Conservation (phyloP, 352 stramenopile species). For the Globisporangium mamillatum region DNA sequence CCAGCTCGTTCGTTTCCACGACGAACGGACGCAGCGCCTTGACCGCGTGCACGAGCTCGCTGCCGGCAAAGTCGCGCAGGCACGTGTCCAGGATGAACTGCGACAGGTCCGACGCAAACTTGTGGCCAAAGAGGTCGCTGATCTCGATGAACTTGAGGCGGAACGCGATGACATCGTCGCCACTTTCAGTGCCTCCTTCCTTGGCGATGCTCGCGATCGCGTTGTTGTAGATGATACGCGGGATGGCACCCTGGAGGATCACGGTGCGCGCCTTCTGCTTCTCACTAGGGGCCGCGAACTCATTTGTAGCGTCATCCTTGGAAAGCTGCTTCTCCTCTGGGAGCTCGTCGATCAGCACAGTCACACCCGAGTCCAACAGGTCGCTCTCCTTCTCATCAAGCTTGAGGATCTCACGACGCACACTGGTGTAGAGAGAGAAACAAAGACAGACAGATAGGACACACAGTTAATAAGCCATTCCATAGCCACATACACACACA, state of each 20-base stretch:
- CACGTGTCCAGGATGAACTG: slow-evolving; percentile 70
- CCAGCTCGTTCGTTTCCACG: slow-evolving; percentile 25
- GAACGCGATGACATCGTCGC: slow-evolving; percentile 34
- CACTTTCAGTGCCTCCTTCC: slow-evolving; percentile 29
- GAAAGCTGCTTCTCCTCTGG: slow-evolving; percentile 46
- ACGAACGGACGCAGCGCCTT: slow-evolving; percentile 54
- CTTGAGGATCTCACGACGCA: slow-evolving; percentile 76
- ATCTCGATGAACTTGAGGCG: slow-evolving; percentile 77
- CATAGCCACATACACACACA: background rate
- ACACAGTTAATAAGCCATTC: background rate
- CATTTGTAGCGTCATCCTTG: slow-evolving; percentile 25
- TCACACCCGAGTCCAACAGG: slow-evolving; percentile 25
- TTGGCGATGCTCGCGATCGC: slow-evolving; percentile 56
- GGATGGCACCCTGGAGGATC: slow-evolving; percentile 80
- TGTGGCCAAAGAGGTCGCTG: slow-evolving; percentile 62
- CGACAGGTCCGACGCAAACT: slow-evolving; percentile 60
- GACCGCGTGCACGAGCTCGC: slow-evolving; percentile 51
- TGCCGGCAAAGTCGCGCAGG: slow-evolving; percentile 50
- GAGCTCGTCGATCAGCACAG: slow-evolving; percentile 57
- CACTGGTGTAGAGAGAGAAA: slow-evolving; percentile 15
- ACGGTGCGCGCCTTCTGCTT: slow-evolving; percentile 63
- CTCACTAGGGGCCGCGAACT: slow-evolving; percentile 26
- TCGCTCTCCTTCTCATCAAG: slow-evolving; percentile 43
- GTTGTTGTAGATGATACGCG: slow-evolving; percentile 80
- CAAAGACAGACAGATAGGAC: background rate